A percentile compares a stretch with the other conserved stretches of the same genome.
Conservation (phyloP, 352 stramenopile genomes). For the Globisporangium radiosum region DNA sequence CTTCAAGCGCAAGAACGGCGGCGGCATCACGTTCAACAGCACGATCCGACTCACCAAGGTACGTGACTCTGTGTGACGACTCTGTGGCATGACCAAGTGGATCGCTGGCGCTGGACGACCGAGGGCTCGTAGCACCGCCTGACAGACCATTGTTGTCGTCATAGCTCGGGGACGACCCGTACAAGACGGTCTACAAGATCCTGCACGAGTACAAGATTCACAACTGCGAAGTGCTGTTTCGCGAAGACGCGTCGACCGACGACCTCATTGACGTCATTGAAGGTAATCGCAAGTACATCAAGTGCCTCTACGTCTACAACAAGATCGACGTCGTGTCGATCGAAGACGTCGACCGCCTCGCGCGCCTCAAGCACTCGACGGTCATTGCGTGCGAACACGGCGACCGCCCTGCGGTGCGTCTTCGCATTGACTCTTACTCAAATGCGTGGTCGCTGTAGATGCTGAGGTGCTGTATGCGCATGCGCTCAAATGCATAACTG, state of each 20-base stretch:
- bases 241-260: constrained; percentile 96
- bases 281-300: constrained; percentile 99
- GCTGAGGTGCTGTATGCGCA: neutral
- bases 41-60: constrained; percentile 95
- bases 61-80: neutral
- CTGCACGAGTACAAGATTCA: constrained; percentile 97
- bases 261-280: constrained; percentile 98
- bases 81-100: too few relatives aligned
- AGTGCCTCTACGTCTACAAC: constrained; percentile 99
- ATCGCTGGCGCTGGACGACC: too few relatives aligned
- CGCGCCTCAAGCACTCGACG: constrained; percentile 93
- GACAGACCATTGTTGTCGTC: neutral
- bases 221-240: constrained; percentile 96
- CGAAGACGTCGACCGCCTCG: constrained; percentile 97
- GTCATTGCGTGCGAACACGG: constrained; percentile 92
- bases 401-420: constrained; percentile 55
- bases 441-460: neutral
- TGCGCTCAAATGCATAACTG: too few relatives aligned
- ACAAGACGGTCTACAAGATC: constrained; percentile 89
- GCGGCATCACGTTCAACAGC: constrained; percentile 94
- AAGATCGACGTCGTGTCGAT: constrained; percentile 99
- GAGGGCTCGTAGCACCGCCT: too few relatives aligned
- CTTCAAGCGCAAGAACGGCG: constrained; percentile 92
- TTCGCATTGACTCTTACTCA: neutral
- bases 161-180: constrained; percentile 80